Percentiles rank a stretch among this genome's conserved stretches.
These are phyloP conservation scores for Monilinia laxa DNA, from an alignment of 2,329 filamentous ascomycete genomes.

Conservation along the genomic window DNA sequence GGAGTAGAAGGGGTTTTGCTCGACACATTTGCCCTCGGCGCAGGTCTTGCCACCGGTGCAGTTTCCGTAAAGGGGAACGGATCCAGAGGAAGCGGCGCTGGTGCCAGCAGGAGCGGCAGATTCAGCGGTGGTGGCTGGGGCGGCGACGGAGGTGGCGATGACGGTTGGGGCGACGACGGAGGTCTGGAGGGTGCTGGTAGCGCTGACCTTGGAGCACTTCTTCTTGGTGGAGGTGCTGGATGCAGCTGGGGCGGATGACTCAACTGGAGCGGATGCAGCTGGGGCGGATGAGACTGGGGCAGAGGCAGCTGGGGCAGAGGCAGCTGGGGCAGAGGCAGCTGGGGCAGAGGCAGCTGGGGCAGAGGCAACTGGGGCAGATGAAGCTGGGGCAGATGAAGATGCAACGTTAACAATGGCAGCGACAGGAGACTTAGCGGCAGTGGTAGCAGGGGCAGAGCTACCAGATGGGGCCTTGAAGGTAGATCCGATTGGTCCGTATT, in stretches of 20 bases:
- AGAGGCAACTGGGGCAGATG: background rate
- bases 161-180: background rate
- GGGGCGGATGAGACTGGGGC: background rate
- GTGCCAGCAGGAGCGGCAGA: too few relatives aligned
- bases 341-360: background rate
- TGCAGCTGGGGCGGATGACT: background rate
- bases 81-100: background rate
- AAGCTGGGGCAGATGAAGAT: too few relatives aligned
- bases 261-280: background rate
- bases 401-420: background rate
- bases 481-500: constrained; percentile 59
- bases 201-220: constrained; percentile 3
- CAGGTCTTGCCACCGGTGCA: constrained; percentile 11
- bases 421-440: background rate
- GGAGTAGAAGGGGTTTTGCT: background rate
- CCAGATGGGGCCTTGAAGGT: constrained; percentile 39
- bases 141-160: background rate
- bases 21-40: constrained; percentile 8
- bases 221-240: background rate
- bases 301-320: background rate
- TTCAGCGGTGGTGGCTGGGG: background rate
- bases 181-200: background rate
- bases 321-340: background rate
- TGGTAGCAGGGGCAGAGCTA: background rate
- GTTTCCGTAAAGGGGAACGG: constrained; percentile 8